phyloP scores from a whole-genome alignment of 2,329 filamentous ascomycete species.

The Nakataea oryzae region DNA sequence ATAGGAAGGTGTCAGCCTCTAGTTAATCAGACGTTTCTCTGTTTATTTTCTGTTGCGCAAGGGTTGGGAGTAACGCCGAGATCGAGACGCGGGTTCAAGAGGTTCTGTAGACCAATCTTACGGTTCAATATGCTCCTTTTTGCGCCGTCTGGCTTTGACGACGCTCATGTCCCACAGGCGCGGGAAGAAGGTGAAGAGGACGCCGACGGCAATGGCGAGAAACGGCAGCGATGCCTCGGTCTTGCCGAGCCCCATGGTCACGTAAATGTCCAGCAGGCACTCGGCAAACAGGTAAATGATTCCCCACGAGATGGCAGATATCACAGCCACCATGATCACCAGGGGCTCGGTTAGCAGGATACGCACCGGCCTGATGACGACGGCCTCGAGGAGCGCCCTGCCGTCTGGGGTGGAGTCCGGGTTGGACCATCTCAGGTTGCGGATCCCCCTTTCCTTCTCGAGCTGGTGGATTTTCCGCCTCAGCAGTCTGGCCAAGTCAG shows the following conservation, averaged over 20 bases:
- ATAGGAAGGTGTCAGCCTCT: too few species aligned
- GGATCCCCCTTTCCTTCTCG: conserved; percentile 4
- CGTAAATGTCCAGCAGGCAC: conserved; percentile 27
- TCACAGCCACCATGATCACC: conserved; percentile 28
- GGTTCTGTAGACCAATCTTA: conserved; percentile 2
- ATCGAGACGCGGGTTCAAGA: too few species aligned
- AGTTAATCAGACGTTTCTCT: too few species aligned
- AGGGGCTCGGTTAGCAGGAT: conserved; percentile 36
- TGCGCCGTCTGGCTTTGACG: conserved; percentile 10
- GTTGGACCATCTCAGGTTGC: conserved; percentile 18
- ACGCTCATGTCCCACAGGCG: conserved; percentile 26
- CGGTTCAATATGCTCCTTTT: conserved; percentile 11
- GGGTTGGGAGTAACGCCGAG: too few species aligned
- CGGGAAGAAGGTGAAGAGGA: conserved; percentile 27
- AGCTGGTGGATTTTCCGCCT: conserved; percentile 11
- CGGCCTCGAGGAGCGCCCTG: conserved; percentile 22
- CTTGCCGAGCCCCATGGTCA: conserved; percentile 20
- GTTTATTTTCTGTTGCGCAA: too few species aligned
- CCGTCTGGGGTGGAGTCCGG: conserved; percentile 26
- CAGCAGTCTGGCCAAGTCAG: conserved; percentile 17
- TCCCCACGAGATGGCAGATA: conserved; percentile 29
- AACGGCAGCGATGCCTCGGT: conserved; percentile 26
- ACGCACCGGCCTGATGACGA: conserved; percentile 26
- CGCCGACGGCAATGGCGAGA: conserved; percentile 26
- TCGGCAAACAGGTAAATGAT: conserved; percentile 39